Evolutionary conservation across 257 asterid species (phyloP).

Genomic region (Gentiana straminea): DNA sequence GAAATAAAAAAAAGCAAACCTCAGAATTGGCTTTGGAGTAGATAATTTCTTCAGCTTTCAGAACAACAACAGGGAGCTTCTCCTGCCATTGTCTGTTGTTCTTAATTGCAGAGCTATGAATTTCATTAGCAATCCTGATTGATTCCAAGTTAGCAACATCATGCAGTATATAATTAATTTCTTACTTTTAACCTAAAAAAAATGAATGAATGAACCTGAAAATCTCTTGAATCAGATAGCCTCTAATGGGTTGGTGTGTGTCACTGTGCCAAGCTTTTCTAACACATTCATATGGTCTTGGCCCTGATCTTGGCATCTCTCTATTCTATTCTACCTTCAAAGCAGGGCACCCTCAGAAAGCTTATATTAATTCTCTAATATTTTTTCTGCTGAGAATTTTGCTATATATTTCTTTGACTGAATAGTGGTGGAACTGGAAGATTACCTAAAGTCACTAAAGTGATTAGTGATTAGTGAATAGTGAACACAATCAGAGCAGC

Average conservation of each 20-base stretch:
- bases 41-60: conserved; percentile 88
- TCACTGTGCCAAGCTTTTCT: conserved; percentile 99
- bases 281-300: conserved; percentile 89
- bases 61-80: conserved; percentile 82
- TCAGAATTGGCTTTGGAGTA: conserved; percentile 92
- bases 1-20: conserved; percentile 23
- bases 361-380: too few relatives aligned
- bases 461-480: not conserved
- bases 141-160: not conserved
- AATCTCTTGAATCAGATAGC: conserved; percentile 83
- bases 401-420: not conserved
- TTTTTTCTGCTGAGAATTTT: too few relatives aligned
- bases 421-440: not conserved
- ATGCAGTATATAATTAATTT: not conserved
- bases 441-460: not conserved
- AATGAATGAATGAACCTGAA: conserved; percentile 44
- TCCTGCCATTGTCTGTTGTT: conserved; percentile 95
- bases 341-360: too few relatives aligned
- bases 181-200: not conserved
- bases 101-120: conserved; percentile 52
- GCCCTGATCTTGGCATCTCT: conserved; percentile 83
- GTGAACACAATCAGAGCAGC: not conserved
- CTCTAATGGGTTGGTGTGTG: conserved; percentile 78
- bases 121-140: conserved; percentile 49
- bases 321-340: too few relatives aligned